Conservation (phyloP, 1,139 yeast genomes). For the Kodamaea anthophila region DNA sequence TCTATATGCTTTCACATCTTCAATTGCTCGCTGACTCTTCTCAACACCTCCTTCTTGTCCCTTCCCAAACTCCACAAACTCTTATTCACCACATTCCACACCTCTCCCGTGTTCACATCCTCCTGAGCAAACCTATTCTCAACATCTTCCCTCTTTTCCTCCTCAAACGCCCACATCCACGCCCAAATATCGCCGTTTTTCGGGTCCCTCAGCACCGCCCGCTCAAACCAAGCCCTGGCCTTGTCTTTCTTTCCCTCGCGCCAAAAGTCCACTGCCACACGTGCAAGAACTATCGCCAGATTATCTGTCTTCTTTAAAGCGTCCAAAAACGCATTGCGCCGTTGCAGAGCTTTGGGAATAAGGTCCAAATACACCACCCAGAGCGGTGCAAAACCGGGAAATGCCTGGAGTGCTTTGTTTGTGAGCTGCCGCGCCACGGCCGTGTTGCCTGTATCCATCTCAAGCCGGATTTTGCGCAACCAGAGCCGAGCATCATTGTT, state of each 20-base stretch:
- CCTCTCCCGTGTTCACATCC: conserved; percentile 52
- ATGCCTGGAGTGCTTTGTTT: conserved; percentile 52
- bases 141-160: conserved; percentile 15
- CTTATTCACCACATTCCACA: conserved; percentile 50
- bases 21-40: neutral
- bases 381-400: conserved; percentile 53
- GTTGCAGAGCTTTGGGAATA: conserved; percentile 47
- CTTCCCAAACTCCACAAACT: conserved; percentile 34
- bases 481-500: conserved; percentile 38
- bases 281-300: conserved; percentile 50
- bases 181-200: conserved; percentile 75
- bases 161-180: conserved; percentile 48
- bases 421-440: conserved; percentile 52
- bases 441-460: conserved; percentile 42
- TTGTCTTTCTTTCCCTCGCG: conserved; percentile 56
- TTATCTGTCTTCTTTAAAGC: conserved; percentile 67
- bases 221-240: conserved; percentile 71
- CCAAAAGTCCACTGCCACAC: conserved; percentile 70
- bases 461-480: conserved; percentile 56
- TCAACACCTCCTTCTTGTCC: conserved; percentile 30
- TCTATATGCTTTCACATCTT: no score
- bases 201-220: conserved; percentile 48
- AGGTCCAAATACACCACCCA: conserved; percentile 59
- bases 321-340: conserved; percentile 62
- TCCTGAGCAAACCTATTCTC: conserved; percentile 20